Base-by-base conservation (phyloP, 495 filamentous ascomycete genomes). In the Penicillium robsamsonii region DNA sequence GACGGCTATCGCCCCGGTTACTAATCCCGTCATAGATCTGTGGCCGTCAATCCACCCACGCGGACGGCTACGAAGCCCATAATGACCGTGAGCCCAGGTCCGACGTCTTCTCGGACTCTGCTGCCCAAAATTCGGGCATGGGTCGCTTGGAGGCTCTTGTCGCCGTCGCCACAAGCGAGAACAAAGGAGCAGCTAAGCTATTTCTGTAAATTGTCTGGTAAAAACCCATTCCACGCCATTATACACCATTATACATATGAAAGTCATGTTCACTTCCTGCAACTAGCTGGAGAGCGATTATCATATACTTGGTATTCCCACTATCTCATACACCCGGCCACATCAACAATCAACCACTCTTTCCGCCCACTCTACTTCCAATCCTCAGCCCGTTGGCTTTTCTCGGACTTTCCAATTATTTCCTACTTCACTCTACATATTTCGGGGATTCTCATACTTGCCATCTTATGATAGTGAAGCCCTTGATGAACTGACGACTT, bases 161-260 rank as follows among this genome's bases (percentile, higher is more conserved):
- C 25, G 92, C 92, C 3, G 91, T 94, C 52, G 92, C 92, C 9
- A 94, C 92, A 3, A 89, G 87, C 56, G 89, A 96, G 65, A 85
- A 89, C 42, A 83, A 87, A 43, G 79, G 78, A 18, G 76, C 81
- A 1, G 72, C 83, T 7, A 72, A 71, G 56, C 59, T 77, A 44
- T 74, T 74, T 52, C 47, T 69, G 46, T 75, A 63, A 68, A 57
- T 65, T 63, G 45, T 53, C 27, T 55, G 44, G 51, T n/a, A 55
- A 22, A 42, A 24, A 7, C 13, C 45, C 45, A 43, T 20, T 41
- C n/a, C 42, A 41, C 35, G 40, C 22, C 35, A 40, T 40, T 10
- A 22, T 25, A 52, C 38, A 52, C n/a, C 35, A 38, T 9, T 17
- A 15, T 52, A 52, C 35, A 51, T 41, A 30, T 30, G 22, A 17